A percentile compares a stretch with the other conserved stretches of the same genome.
Evolutionary conservation across 1,284 basidiomycete genomes (phyloP).

Genomic region (Caloboletus firmus): DNA sequence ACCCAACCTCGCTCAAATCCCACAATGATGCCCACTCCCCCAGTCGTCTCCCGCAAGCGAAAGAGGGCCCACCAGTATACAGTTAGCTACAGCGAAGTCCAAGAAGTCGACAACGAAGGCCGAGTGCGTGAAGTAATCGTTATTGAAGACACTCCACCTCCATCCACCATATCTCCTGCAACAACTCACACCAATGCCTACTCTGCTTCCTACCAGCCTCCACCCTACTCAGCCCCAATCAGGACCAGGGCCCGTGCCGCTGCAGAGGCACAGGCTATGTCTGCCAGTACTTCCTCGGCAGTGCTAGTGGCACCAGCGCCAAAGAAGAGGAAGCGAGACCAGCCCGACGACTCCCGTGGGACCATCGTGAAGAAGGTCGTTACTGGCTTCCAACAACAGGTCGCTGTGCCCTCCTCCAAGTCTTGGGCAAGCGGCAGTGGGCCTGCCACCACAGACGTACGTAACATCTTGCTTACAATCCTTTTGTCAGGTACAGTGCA

Average conservation of each 20-base stretch:
- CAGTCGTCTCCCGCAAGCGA: constrained; percentile 71
- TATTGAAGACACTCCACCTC: constrained; percentile 82
- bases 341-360: constrained; percentile 64
- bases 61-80: constrained; percentile 77
- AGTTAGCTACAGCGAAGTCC: constrained; percentile 80
- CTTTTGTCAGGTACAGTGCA: constrained; percentile 22
- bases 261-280: constrained; percentile 73
- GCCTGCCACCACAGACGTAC: constrained; percentile 61
- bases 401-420: constrained; percentile 49
- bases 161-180: constrained; percentile 72
- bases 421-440: constrained; percentile 64
- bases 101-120: constrained; percentile 76
- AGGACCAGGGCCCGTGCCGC: constrained; percentile 79
- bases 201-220: constrained; percentile 77
- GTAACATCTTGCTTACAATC: constrained; percentile 34
- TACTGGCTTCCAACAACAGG: constrained; percentile 47
- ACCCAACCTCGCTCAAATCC: constrained; percentile 37
- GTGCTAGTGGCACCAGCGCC: constrained; percentile 57
- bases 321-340: constrained; percentile 78
- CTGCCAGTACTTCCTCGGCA: constrained; percentile 62
- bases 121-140: constrained; percentile 79
- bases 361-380: constrained; percentile 60
- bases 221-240: constrained; percentile 68
- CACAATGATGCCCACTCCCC: constrained; percentile 61
- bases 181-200: constrained; percentile 63